Evolutionary conservation across 352 stramenopile species (phyloP).

Genomic region (Thraustochytrium sp.): DNA sequence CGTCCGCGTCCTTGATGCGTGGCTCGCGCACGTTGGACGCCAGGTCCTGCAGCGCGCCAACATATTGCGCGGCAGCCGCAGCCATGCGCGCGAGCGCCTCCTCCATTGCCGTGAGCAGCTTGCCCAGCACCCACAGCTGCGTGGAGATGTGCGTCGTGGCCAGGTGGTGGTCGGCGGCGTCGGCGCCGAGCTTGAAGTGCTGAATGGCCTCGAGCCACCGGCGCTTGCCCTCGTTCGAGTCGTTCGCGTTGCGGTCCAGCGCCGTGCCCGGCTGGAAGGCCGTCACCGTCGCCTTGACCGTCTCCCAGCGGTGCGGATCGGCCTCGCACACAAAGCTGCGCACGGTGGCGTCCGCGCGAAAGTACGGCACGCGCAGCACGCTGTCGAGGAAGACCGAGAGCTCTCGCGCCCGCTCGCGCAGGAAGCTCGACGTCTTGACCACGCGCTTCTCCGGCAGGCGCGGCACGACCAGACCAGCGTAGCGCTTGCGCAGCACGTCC

Average conservation of each 20-base stretch:
- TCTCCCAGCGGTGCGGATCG: background rate
- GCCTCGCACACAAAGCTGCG: background rate
- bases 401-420: background rate
- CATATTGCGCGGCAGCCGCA: background rate
- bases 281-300: background rate
- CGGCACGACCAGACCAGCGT: background rate
- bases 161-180: background rate
- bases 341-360: background rate
- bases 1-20: background rate
- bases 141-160: background rate
- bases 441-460: constrained; percentile 4
- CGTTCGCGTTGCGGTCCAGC: background rate
- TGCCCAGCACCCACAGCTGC: background rate
- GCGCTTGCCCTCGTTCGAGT: background rate
- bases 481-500: background rate
- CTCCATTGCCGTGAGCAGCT: background rate
- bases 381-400: background rate
- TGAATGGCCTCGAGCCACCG: constrained; percentile 12
- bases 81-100: background rate
- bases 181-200: background rate
- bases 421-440: constrained; percentile 1
- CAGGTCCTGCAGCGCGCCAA: background rate
- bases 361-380: background rate
- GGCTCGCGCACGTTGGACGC: background rate
- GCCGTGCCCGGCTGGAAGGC: background rate